phyloP scores from a whole-genome alignment of 192 early-diverging fungal species.

The Thamnidium elegans region DNA sequence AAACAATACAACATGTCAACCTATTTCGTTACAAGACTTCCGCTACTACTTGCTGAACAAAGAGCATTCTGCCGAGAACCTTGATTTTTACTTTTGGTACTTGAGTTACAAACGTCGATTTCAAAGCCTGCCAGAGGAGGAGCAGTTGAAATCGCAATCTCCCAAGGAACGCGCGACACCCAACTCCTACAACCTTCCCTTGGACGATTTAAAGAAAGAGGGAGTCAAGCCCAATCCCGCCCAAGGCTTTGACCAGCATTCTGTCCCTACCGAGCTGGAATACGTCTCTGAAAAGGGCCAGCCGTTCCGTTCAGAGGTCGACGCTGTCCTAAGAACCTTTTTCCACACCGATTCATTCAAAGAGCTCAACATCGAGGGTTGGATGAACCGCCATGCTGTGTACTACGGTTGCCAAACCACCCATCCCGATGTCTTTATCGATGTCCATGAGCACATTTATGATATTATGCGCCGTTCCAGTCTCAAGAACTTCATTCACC shows the following conservation, averaged over 20 bases:
- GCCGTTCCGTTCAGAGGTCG: constrained; percentile 26
- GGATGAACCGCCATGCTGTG: constrained; percentile 12
- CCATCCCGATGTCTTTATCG: constrained; percentile 15
- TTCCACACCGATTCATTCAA: constrained; percentile 25
- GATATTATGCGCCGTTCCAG: constrained; percentile 17
- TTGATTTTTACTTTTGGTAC: constrained; percentile 30
- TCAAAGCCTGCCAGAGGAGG: constrained; percentile 11
- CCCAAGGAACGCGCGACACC: constrained; percentile 15
- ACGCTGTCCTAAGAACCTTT: constrained; percentile 27
- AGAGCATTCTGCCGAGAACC: constrained; percentile 26
- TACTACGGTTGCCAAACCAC: constrained; percentile 20
- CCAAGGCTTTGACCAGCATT: too few relatives aligned
- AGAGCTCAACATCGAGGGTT: constrained; percentile 22
- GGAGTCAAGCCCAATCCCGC: not conserved
- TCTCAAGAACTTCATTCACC: constrained; percentile 23
- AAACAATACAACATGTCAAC: constrained; percentile 21
- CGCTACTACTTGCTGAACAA: constrained; percentile 18
- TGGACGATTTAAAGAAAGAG: not conserved
- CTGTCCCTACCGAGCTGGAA: too few relatives aligned
- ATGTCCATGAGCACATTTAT: constrained; percentile 14
- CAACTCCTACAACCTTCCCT: not conserved
- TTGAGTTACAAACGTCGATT: constrained; percentile 21
- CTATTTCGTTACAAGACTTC: constrained; percentile 31
- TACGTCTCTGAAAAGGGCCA: constrained; percentile 7
- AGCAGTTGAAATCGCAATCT: constrained; percentile 9